phyloP scores from a whole-genome alignment of 805 yeast genomes.

The Candida tallmaniae region DNA sequence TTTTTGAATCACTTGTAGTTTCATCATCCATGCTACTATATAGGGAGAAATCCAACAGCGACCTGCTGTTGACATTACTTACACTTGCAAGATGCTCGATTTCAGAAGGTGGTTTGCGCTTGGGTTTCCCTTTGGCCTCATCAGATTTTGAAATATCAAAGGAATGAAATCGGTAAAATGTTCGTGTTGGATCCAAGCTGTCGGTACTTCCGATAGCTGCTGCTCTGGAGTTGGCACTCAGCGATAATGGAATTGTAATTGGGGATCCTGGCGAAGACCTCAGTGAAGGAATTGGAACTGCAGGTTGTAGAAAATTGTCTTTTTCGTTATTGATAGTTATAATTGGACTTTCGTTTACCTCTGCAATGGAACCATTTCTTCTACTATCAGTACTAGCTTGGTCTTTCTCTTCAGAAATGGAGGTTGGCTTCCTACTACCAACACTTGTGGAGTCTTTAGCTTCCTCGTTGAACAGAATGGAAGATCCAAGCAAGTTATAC shows the following conservation, averaged over 20 bases:
- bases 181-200: conserved; percentile 9
- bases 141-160: conserved; percentile 9
- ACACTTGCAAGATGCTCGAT: not conserved
- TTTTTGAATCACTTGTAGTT: conserved; percentile 2
- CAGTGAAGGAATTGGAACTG: conserved; percentile 4
- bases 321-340: conserved; percentile 8
- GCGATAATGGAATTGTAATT: conserved; percentile 24
- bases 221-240: conserved; percentile 24
- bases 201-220: conserved; percentile 20
- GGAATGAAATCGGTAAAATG: conserved; percentile 9
- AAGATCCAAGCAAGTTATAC: conserved; percentile 7
- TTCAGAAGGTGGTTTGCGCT: conserved; percentile 27
- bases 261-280: conserved; percentile 17
- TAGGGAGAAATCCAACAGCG: conserved; percentile 9
- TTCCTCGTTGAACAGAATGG: conserved; percentile 4
- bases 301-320: conserved; percentile 1
- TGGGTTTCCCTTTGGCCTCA: conserved; percentile 11
- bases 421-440: not conserved
- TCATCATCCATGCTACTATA: conserved; percentile 7
- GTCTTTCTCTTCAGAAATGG: not conserved
- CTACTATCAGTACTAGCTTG: not conserved
- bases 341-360: conserved; percentile 5
- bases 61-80: conserved; percentile 6
- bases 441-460: not conserved
- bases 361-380: not conserved